phyloP scores from a whole-genome alignment of 2,329 filamentous ascomycete species.

The Sclerotinia trifoliorum region DNA sequence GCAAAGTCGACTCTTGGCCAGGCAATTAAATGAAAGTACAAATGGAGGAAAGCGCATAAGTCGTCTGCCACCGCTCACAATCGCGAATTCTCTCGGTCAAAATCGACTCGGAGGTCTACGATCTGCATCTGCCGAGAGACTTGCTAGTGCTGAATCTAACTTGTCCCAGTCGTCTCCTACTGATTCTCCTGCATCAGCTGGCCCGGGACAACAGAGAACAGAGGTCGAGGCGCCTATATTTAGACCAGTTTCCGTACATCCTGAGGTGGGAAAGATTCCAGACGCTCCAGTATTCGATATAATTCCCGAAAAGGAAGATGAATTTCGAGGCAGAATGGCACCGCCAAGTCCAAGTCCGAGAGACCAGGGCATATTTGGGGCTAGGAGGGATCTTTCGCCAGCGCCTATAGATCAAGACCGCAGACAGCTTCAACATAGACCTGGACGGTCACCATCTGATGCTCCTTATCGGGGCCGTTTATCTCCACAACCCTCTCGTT shows the following conservation, averaged over 20 bases:
- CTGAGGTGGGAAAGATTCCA: slow-evolving; percentile 59
- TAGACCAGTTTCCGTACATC: slow-evolving; percentile 72
- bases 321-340: not conserved
- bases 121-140: slow-evolving; percentile 61
- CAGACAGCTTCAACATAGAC: not conserved
- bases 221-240: slow-evolving; percentile 53
- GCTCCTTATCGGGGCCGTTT: slow-evolving; percentile 7
- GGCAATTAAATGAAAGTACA: slow-evolving; percentile 77
- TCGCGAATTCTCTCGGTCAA: slow-evolving; percentile 77
- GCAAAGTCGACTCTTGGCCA: slow-evolving; percentile 83
- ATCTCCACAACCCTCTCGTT: slow-evolving; percentile 17
- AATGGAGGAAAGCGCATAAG: slow-evolving; percentile 77
- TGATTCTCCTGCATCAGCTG: slow-evolving; percentile 37
- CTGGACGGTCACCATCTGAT: slow-evolving; percentile 18
- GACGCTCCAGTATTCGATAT: slow-evolving; percentile 26
- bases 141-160: slow-evolving; percentile 36
- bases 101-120: slow-evolving; percentile 80
- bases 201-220: slow-evolving; percentile 48
- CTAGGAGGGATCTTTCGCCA: slow-evolving; percentile 58
- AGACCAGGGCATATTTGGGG: slow-evolving; percentile 46
- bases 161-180: not conserved
- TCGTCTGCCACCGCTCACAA: slow-evolving; percentile 77
- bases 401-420: slow-evolving; percentile 32
- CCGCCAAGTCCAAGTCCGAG: slow-evolving; percentile 14
- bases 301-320: slow-evolving; percentile 30